Conservation (phyloP, 2,329 filamentous ascomycete genomes). For the Fusarium sp. region DNA sequence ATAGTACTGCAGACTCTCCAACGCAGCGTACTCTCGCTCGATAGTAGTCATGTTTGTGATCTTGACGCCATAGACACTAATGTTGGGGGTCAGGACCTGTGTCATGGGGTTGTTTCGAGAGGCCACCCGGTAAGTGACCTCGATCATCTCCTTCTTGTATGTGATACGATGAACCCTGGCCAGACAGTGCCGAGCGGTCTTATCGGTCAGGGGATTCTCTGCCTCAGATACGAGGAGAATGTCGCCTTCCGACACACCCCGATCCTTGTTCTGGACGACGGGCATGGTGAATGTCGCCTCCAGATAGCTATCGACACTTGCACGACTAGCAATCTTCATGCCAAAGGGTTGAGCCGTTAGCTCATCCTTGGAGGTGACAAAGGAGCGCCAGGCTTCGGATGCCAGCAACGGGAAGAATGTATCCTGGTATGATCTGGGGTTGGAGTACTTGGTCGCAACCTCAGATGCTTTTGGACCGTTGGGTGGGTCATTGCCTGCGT, state of each 20-base stretch:
- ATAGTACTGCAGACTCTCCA: constrained; percentile 93
- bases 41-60: constrained; percentile 94
- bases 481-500: constrained; percentile 87
- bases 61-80: constrained; percentile 79
- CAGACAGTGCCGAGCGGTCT: constrained; percentile 80
- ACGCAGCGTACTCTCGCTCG: constrained; percentile 92
- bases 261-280: constrained; percentile 75
- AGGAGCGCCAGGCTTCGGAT: constrained; percentile 95
- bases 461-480: constrained; percentile 77
- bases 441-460: constrained; percentile 82
- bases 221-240: constrained; percentile 86
- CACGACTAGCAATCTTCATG: constrained; percentile 86
- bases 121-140: constrained; percentile 88
- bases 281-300: constrained; percentile 90
- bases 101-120: constrained; percentile 72
- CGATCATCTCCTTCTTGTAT: constrained; percentile 82
- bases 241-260: constrained; percentile 83
- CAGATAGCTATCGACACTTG: constrained; percentile 91
- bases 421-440: constrained; percentile 82
- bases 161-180: constrained; percentile 84
- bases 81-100: constrained; percentile 74
- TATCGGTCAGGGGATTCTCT: constrained; percentile 74
- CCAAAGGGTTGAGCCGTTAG: constrained; percentile 83
- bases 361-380: constrained; percentile 91
- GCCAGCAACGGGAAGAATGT: constrained; percentile 92